phyloP scores from a whole-genome alignment of 2,329 filamentous ascomycete genomes.

The Cryphonectria radicalis region DNA sequence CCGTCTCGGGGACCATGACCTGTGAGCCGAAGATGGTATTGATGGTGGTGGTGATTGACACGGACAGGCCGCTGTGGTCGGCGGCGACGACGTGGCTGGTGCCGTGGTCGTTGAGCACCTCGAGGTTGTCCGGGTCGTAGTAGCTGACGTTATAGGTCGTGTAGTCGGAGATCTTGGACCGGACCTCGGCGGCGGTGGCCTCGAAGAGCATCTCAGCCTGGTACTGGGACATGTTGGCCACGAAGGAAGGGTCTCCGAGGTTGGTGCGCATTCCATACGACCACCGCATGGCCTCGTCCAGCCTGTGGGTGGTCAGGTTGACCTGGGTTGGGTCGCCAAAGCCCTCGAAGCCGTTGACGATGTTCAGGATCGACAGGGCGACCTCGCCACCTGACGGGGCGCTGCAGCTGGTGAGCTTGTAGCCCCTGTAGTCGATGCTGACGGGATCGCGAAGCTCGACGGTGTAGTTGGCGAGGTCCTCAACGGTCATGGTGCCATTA shows the following conservation, averaged over 20 bases:
- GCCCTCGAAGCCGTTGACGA: constrained; percentile 69
- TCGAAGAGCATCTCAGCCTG: constrained; percentile 70
- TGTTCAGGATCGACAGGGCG: constrained; percentile 74
- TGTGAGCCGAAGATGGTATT: constrained; percentile 80
- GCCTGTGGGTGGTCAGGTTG: constrained; percentile 71
- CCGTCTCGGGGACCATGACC: constrained; percentile 79
- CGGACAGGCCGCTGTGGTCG: constrained; percentile 71
- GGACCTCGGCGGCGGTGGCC: constrained; percentile 56
- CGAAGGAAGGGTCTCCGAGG: constrained; percentile 77
- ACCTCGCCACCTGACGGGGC: constrained; percentile 78
- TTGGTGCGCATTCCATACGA: constrained; percentile 75
- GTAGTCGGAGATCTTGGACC: constrained; percentile 49
- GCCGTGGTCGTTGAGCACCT: constrained; percentile 64
- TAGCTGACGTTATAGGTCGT: constrained; percentile 44
- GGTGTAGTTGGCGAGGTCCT: constrained; percentile 74
- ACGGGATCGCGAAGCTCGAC: constrained; percentile 65
- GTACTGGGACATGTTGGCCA: constrained; percentile 61
- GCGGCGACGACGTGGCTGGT: constrained; percentile 70
- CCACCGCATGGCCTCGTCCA: constrained; percentile 85
- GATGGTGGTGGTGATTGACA: constrained; percentile 80
- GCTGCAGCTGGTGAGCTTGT: constrained; percentile 67
- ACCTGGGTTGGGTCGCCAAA: constrained; percentile 60
- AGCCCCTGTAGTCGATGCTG: constrained; percentile 69
- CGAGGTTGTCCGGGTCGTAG: constrained; percentile 52
- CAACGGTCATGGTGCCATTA: constrained; percentile 77